Percentiles rank a stretch among this genome's conserved stretches.
Evolutionary conservation across 257 asterid species (phyloP).

Genomic region (Nicotiana tomentosiformis): DNA sequence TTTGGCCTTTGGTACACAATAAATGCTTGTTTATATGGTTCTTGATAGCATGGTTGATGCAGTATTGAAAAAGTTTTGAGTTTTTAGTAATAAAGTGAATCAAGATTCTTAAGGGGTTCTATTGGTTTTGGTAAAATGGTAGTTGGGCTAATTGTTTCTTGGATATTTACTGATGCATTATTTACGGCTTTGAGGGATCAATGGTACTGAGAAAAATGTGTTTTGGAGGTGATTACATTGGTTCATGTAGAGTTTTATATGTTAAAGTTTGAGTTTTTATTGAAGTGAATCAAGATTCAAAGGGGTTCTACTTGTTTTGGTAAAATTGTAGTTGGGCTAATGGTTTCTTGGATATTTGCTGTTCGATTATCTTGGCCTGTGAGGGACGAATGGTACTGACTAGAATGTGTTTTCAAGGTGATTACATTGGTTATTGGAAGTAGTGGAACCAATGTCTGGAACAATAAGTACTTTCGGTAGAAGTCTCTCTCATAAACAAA

Average conservation of each 20-base stretch:
- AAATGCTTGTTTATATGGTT: not conserved
- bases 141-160: slow-evolving; percentile 1
- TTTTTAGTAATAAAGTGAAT: not conserved
- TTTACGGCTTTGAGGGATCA: too few relatives aligned
- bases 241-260: not conserved
- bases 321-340: not conserved
- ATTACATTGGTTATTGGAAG: slow-evolving; percentile 10
- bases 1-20: not conserved
- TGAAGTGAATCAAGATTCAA: not conserved
- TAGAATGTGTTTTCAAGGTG: slow-evolving; percentile 7
- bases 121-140: not conserved
- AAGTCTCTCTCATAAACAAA: slow-evolving; percentile 50
- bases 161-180: not conserved
- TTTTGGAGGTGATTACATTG: too few relatives aligned
- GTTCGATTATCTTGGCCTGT: not conserved
- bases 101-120: not conserved
- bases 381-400: not conserved
- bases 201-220: not conserved
- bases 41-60: not conserved
- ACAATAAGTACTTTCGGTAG: slow-evolving; percentile 41
- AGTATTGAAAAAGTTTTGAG: not conserved
- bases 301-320: not conserved
- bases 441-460: slow-evolving; percentile 21
- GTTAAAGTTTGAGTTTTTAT: not conserved
- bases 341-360: slow-evolving; percentile 4